Base-by-base conservation (phyloP, 2,329 filamentous ascomycete genomes). In the Dactylellina sp. region DNA sequence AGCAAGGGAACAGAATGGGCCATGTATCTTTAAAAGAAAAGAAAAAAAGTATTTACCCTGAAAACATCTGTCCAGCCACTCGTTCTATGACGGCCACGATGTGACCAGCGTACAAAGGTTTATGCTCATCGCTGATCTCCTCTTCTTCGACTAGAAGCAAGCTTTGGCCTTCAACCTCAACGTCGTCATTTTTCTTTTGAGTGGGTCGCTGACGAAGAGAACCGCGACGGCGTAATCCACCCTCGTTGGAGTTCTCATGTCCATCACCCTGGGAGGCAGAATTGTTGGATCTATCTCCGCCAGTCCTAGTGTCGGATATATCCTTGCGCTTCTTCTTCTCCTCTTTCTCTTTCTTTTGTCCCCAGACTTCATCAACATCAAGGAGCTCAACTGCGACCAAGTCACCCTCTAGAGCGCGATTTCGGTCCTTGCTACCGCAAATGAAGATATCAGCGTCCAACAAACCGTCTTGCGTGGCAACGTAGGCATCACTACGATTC, bases 301-400 rank as follows among this genome's bases (percentile, higher is more conserved):
- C 89, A 59, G 88, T 88, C 76, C 94, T 89, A 71, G 92, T 93
- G 80, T 98, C 95, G 35, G 93, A 96, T 71, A 97, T 96, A 80
- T 99, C 95, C 85, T 99, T 99, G 81, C 95, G 91, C 85, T 98
- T 99, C 88, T 99, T 99, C 87, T 99, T 99, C 82, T 99, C 95
- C 83, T 99, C 95, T 82, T 99, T 99, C 82, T 99, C 95, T 65
- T 93, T 92, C 86, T 99, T 99, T 84, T 99, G 95, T 22, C 90
- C 88, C 95, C 95, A 99, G 1, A 99, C 95, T 80, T 99, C 95
- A 80, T 98, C 95, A 6, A 99, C 95, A 79, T 99, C 94, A 57
- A 99, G 88, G 50, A 99, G 89, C 83, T 99, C 95, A 61, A 99
- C 89, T 32, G 95, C 95, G 70, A 99, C 95, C 63, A 97, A 86